Evolutionary conservation across 1,139 yeast species (phyloP).

Genomic region (Hanseniaspora sp.): DNA sequence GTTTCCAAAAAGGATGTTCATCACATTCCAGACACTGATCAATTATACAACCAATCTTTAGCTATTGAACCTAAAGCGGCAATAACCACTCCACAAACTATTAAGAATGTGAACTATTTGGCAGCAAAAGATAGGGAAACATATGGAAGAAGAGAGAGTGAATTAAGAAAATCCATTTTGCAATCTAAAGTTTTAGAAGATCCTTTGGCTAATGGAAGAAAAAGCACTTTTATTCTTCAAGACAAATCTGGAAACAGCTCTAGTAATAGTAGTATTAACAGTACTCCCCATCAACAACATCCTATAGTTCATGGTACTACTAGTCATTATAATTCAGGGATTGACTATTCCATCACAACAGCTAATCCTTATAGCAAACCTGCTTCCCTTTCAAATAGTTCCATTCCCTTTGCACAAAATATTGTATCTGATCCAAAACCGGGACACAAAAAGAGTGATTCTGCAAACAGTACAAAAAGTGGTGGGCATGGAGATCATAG

Average conservation of each 20-base stretch:
- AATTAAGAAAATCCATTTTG: neutral
- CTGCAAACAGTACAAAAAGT: neutral
- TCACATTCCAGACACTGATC: constrained; percentile 58
- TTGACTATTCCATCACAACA: too few species aligned
- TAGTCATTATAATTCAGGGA: too few species aligned
- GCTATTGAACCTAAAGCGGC: constrained; percentile 48
- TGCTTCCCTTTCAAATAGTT: too few species aligned
- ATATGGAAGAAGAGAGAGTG: neutral
- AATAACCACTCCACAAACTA: neutral
- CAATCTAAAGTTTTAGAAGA: neutral
- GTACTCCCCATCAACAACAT: neutral
- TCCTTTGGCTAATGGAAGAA: neutral
- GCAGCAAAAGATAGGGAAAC: neutral
- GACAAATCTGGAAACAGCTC: neutral
- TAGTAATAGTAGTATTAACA: neutral
- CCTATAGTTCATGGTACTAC: neutral
- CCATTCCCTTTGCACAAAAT: too few species aligned
- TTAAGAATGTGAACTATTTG: neutral
- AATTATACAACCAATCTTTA: constrained; percentile 66
- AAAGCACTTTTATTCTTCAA: neutral
- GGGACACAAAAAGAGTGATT: neutral
- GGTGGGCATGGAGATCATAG: neutral
- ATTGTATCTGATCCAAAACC: neutral
- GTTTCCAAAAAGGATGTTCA: constrained; percentile 12
- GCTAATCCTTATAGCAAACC: too few species aligned